A percentile compares a stretch with the other conserved stretches of the same genome.
Evolutionary conservation across 306 rosid genomes (phyloP).

Genomic region (Mimosa bimucronata): DNA sequence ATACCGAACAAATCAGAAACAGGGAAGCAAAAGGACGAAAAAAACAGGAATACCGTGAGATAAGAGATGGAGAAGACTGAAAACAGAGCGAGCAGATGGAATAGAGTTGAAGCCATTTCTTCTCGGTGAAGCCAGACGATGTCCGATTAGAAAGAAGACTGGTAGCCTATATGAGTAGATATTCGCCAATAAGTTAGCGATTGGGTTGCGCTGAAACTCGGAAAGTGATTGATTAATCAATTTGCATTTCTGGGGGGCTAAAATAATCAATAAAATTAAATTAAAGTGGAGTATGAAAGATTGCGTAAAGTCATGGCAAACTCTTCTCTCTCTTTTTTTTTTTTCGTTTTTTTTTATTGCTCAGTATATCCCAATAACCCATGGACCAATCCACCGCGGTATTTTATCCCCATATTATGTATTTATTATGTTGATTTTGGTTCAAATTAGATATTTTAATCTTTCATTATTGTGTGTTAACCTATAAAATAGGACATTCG

Average conservation of each 20-base stretch:
- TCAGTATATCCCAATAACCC: no score
- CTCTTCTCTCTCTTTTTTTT: no score
- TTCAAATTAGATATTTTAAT: no score
- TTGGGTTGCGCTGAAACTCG: neutral
- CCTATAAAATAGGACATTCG: no score
- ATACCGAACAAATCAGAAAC: neutral
- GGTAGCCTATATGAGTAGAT: neutral
- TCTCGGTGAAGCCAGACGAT: neutral
- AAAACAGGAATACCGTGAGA: conserved; percentile 35
- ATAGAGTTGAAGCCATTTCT: conserved; percentile 24
- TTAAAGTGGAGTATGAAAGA: neutral
- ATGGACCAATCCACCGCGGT: no score
- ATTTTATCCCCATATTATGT: no score
- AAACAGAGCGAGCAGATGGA: neutral
- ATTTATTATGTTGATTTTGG: no score
- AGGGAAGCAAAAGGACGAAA: neutral
- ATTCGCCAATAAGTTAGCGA: neutral
- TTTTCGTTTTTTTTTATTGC: no score
- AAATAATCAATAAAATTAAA: neutral
- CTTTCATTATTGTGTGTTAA: no score
- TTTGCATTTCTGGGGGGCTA: neutral
- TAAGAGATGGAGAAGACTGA: conserved; percentile 21
- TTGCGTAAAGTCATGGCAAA: neutral
- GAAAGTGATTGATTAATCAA: neutral
- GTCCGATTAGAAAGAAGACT: neutral